Percentiles rank a stretch among this genome's conserved stretches.
phyloP scores from a whole-genome alignment of 2,329 filamentous ascomycete genomes.

The Cordyceps farinosa region DNA sequence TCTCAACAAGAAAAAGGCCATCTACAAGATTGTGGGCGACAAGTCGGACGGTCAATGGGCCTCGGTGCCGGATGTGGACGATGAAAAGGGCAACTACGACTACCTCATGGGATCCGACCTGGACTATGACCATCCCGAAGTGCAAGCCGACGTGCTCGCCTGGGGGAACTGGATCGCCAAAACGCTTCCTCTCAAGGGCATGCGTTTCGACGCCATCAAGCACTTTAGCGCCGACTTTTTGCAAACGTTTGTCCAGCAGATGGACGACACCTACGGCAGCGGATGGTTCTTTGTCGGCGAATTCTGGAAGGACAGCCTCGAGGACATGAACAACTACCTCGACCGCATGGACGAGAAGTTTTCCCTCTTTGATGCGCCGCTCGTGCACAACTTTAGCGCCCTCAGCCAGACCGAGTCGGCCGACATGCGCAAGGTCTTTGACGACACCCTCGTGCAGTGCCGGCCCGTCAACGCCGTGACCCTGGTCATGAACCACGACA shows the following conservation, averaged over 20 bases:
- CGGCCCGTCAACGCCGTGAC: constrained; percentile 44
- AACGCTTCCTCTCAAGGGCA: constrained; percentile 58
- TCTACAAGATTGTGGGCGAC: constrained; percentile 64
- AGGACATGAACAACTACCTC: constrained; percentile 32
- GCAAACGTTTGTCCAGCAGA: constrained; percentile 56
- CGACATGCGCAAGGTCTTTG: constrained; percentile 63
- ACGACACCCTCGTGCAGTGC: constrained; percentile 51
- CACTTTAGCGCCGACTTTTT: constrained; percentile 68
- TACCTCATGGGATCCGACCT: constrained; percentile 72
- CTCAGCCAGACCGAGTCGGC: constrained; percentile 53
- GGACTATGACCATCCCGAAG: constrained; percentile 62
- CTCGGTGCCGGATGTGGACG: constrained; percentile 53
- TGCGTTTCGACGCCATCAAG: constrained; percentile 69
- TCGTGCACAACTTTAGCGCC: constrained; percentile 64
- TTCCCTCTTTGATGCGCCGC: constrained; percentile 62
- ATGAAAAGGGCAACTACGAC: constrained; percentile 62
- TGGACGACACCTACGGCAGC: constrained; percentile 44
- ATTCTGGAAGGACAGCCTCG: constrained; percentile 38
- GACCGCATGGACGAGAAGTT: constrained; percentile 52
- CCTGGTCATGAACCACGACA: constrained; percentile 71
- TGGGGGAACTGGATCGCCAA: constrained; percentile 67
- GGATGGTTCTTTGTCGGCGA: constrained; percentile 39
- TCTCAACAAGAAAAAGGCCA: constrained; percentile 53
- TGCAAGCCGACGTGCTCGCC: constrained; percentile 58
- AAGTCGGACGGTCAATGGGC: constrained; percentile 60